Conservation (phyloP, 2,329 filamentous ascomycete genomes). For the Phyllosticta ampelicida region DNA sequence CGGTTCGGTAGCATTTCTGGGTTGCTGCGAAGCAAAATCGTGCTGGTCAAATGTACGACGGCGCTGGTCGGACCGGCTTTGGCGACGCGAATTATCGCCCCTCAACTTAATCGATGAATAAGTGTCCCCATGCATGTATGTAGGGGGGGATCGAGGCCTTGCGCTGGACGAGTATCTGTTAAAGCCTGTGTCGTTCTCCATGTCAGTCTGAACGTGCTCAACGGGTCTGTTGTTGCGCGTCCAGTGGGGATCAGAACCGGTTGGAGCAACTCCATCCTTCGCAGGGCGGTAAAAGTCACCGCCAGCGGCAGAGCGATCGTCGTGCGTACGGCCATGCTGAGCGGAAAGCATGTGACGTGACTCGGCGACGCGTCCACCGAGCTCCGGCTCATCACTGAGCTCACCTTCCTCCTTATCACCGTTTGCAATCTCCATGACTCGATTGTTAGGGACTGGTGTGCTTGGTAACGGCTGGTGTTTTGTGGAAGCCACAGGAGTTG, state of each 20-base stretch:
- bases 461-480: conserved; percentile 10
- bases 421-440: conserved; percentile 23
- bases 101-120: background rate
- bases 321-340: conserved; percentile 11
- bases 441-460: conserved; percentile 14
- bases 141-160: background rate
- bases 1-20: background rate
- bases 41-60: background rate
- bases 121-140: background rate
- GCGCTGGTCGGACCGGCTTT: background rate
- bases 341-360: background rate
- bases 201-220: conserved; percentile 5
- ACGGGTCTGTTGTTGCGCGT: background rate
- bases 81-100: background rate
- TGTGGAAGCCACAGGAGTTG: background rate
- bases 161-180: background rate
- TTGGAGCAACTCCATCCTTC: background rate
- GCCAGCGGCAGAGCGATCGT: background rate
- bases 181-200: background rate
- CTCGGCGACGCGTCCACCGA: background rate
- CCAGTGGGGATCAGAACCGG: background rate
- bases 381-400: conserved; percentile 52
- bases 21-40: background rate
- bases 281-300: conserved; percentile 5
- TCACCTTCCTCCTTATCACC: conserved; percentile 62